Conservation (phyloP, 1,284 basidiomycete species). For the Naganishia sp. region DNA sequence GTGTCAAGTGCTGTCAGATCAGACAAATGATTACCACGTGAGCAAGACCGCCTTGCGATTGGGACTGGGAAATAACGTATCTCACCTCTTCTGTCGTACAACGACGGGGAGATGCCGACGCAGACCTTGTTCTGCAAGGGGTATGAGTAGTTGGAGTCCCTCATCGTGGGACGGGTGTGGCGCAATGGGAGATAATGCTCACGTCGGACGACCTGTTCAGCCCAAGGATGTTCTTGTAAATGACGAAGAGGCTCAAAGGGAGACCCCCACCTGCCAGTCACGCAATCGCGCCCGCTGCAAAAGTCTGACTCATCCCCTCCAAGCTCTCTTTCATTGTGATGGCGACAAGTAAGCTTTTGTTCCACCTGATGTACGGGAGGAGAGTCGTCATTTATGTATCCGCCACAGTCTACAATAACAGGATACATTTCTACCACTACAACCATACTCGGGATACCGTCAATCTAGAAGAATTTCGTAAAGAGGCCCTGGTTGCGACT, state of each 20-base stretch:
- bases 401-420: background rate
- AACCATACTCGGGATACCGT: background rate
- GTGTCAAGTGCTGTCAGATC: constrained; percentile 79
- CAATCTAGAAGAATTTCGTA: constrained; percentile 46
- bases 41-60: background rate
- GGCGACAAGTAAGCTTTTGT: no score
- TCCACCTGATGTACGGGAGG: no score
- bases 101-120: constrained; percentile 88
- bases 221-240: background rate
- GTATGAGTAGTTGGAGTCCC: constrained; percentile 95
- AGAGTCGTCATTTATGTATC: background rate
- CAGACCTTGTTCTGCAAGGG: constrained; percentile 93
- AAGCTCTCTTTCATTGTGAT: no score
- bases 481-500: constrained; percentile 45
- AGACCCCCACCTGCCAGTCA: background rate
- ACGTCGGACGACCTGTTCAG: background rate
- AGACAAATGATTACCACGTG: background rate
- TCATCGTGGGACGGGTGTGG: constrained; percentile 60
- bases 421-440: constrained; percentile 11
- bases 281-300: no score
- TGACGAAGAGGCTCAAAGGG: constrained; percentile 1
- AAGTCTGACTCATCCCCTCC: no score
- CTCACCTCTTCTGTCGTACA: constrained; percentile 87
- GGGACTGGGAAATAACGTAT: constrained; percentile 54
- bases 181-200: background rate